Evolutionary conservation across 2,329 filamentous ascomycete genomes (phyloP), one percentile per base, ranked within the genome.

Genomic region (Phyllosticta capitalensis): DNA sequence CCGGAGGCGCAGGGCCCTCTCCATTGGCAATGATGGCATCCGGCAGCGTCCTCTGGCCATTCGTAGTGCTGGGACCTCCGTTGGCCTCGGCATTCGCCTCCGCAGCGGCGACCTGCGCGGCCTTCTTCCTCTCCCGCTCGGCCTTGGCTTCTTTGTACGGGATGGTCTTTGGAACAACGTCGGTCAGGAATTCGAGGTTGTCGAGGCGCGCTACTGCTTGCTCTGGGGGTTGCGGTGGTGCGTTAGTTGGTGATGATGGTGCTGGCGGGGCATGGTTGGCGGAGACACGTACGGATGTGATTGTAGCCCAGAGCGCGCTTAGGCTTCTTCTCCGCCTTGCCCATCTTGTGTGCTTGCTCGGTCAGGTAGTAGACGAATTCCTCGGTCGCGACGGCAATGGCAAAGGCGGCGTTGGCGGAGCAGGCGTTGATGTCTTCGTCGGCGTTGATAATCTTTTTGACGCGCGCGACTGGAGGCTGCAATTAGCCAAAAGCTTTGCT

Each of bases 311-410:
- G 88, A 69, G 95, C 96, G 62, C 92, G 85, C 60, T 94, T 83
- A 5, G 92, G 92, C 73, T 97, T 97, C 67, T 88, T 84, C 75
- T 97, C 94, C 0, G 91, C 83, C 70, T 94, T 95, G 67, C 92
- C 88, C 67, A 95, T 89, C 68, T 89, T 92, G 71, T 95, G 86
- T 24, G 88, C 87, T 72, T 95, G 89, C 63, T 88, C 83, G 20
- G 92, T 86, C 24, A 99, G 83, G 72, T 97, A 88, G 72, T 96
- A 90, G 65, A 99, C 87, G 76, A 99, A 97, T 81, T 96, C 86
- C 76, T 99, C 94, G 3, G 94, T 92, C 21, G 94, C 94, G 62
- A 96, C 81, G 1, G 92, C 92, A 67, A 97, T 95, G 60, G 92
- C 86, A 72, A 97, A 97, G 20, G 92, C 89, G 58, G 92, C 92